Conservation (phyloP, 306 rosid species). For the Medicago ruthenica region DNA sequence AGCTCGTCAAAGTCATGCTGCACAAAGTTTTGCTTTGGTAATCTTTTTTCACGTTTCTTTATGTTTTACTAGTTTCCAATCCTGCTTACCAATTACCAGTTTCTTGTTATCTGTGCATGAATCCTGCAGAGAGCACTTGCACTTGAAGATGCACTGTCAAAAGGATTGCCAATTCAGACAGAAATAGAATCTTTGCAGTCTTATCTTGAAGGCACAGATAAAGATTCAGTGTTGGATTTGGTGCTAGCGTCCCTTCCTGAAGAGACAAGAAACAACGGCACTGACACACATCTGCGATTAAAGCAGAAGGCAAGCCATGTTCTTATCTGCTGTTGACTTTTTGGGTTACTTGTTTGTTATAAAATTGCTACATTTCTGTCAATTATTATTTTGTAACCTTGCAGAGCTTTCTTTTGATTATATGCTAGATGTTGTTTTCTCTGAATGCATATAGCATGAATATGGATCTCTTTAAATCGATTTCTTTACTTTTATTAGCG, state of each 20-base stretch:
- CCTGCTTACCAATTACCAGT: conserved; percentile 32
- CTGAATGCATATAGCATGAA: conserved; percentile 17
- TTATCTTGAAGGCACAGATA: conserved; percentile 74
- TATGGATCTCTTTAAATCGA: conserved; percentile 8
- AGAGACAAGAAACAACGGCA: conserved; percentile 72
- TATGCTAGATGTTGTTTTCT: conserved; percentile 12
- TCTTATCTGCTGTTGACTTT: conserved; percentile 26
- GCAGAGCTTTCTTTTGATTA: conserved; percentile 12
- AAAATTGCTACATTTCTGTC: conserved; percentile 23
- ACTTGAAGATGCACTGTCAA: conserved; percentile 86
- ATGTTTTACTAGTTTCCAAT: conserved; percentile 22
- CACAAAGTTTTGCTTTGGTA: conserved; percentile 91
- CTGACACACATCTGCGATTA: conserved; percentile 75
- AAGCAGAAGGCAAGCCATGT: conserved; percentile 72
- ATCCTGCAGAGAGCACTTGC: conserved; percentile 87
- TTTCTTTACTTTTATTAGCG: conserved; percentile 31
- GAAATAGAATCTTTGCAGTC: conserved; percentile 73
- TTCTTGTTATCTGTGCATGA: conserved; percentile 43
- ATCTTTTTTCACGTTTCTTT: conserved; percentile 14
- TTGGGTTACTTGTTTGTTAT: conserved; percentile 34
- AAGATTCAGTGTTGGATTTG: conserved; percentile 82
- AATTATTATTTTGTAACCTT: conserved; percentile 33
- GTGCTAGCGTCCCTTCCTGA: conserved; percentile 88
- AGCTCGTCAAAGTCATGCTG: conserved; percentile 88
- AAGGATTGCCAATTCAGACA: conserved; percentile 82